These are phyloP conservation scores for Curvularia eragrostidis DNA, from an alignment of 2,329 filamentous ascomycete genomes.

Conservation along the genomic window DNA sequence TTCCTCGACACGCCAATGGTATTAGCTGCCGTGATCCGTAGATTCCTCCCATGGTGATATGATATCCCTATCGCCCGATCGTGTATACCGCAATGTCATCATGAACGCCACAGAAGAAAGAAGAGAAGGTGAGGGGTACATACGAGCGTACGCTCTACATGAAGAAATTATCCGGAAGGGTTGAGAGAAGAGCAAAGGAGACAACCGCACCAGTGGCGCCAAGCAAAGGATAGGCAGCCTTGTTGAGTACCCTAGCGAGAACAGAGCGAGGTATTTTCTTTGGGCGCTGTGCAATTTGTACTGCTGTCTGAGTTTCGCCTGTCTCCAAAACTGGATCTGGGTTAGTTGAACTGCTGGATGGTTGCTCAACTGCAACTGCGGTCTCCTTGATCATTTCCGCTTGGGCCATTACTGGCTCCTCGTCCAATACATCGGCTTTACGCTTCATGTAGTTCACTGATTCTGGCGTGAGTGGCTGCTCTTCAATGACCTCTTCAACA, in stretches of 20 bases:
- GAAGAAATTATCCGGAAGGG: slow-evolving; percentile 34
- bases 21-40: slow-evolving; percentile 4
- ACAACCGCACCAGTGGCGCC: slow-evolving; percentile 27
- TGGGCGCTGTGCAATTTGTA: slow-evolving; percentile 24
- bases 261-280: slow-evolving; percentile 30
- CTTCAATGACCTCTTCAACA: slow-evolving; percentile 45
- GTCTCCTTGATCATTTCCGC: not conserved
- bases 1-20: not conserved
- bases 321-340: not conserved
- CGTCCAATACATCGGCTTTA: slow-evolving; percentile 39
- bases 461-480: slow-evolving; percentile 40
- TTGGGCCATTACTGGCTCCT: slow-evolving; percentile 5
- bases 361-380: not conserved
- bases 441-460: slow-evolving; percentile 41
- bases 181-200: slow-evolving; percentile 30
- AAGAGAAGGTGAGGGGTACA: not conserved
- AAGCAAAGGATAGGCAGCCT: slow-evolving; percentile 23
- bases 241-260: slow-evolving; percentile 21
- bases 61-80: not conserved
- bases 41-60: slow-evolving; percentile 3
- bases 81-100: not conserved
- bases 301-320: slow-evolving; percentile 15
- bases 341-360: not conserved
- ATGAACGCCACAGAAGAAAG: slow-evolving; percentile 8
- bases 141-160: slow-evolving; percentile 1